Evolutionary conservation across 805 yeast genomes (phyloP).

Genomic region (Brettanomyces anomalus): DNA sequence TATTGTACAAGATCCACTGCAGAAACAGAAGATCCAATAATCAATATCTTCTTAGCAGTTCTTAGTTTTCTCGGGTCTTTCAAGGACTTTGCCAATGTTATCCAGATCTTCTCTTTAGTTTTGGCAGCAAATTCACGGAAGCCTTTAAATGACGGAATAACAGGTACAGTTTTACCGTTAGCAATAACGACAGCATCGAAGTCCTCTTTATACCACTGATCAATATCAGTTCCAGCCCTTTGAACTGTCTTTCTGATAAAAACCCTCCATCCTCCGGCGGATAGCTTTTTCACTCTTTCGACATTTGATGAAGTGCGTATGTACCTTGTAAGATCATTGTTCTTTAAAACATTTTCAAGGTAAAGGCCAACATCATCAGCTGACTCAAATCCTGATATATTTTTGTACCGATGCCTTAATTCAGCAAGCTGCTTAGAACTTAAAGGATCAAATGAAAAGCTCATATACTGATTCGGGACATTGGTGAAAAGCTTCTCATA

Average conservation of each 20-base stretch:
- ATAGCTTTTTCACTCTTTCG: slow-evolving; percentile 26
- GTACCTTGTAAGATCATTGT: slow-evolving; percentile 22
- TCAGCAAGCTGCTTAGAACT: slow-evolving; percentile 4
- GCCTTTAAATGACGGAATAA: slow-evolving; percentile 37
- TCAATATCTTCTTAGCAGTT: slow-evolving; percentile 30
- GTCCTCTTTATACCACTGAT: slow-evolving; percentile 33
- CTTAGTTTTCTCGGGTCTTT: slow-evolving; percentile 33
- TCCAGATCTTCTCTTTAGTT: slow-evolving; percentile 30
- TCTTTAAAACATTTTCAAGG: slow-evolving; percentile 11
- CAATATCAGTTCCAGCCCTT: slow-evolving; percentile 3
- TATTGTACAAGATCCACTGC: slow-evolving; percentile 34
- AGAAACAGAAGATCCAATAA: slow-evolving; percentile 34
- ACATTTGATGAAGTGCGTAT: slow-evolving; percentile 35
- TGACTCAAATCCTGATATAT: slow-evolving; percentile 14
- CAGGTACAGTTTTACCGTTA: slow-evolving; percentile 54
- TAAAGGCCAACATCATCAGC: slow-evolving; percentile 19
- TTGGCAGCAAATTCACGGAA: slow-evolving; percentile 29
- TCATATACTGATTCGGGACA: slow-evolving; percentile 30
- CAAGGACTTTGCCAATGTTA: slow-evolving; percentile 49
- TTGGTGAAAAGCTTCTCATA: slow-evolving; percentile 33
- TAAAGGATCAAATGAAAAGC: slow-evolving; percentile 27
- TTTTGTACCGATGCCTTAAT: slow-evolving; percentile 6
- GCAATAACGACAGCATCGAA: slow-evolving; percentile 60
- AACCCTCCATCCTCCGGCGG: slow-evolving; percentile 30
- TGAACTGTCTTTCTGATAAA: slow-evolving; percentile 7